These are phyloP conservation scores for Eucalyptus decipiens DNA, from an alignment of 345 rosid genomes.

Conservation along the genomic window DNA sequence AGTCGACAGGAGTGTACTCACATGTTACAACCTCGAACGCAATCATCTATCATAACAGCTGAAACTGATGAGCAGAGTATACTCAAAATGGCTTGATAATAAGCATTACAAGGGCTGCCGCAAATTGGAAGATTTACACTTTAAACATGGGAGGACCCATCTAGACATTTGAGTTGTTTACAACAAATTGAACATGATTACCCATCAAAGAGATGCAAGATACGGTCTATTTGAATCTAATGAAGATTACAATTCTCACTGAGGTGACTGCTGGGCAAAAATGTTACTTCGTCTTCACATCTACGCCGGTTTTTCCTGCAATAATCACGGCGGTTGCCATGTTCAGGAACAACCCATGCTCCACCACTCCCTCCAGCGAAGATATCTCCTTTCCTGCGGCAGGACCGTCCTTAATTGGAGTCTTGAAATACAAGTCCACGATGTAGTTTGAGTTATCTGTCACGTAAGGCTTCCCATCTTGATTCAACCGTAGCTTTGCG, in stretches of 20 bases:
- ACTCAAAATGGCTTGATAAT: neutral
- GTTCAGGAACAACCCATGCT: slow-evolving; percentile 84
- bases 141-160: neutral
- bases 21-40: neutral
- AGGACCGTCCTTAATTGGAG: slow-evolving; percentile 57
- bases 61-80: neutral
- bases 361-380: slow-evolving; percentile 80
- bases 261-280: neutral
- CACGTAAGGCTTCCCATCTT: slow-evolving; percentile 60
- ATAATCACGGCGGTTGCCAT: slow-evolving; percentile 93
- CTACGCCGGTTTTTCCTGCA: slow-evolving; percentile 76
- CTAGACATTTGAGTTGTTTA: neutral
- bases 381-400: slow-evolving; percentile 79
- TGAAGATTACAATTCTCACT: neutral
- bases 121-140: neutral
- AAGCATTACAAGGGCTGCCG: neutral
- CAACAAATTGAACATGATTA: neutral
- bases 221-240: neutral
- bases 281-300: slow-evolving; percentile 63
- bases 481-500: slow-evolving; percentile 57
- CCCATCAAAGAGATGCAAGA: neutral
- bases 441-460: slow-evolving; percentile 87
- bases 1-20: neutral
- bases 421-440: slow-evolving; percentile 79
- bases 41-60: neutral